phyloP scores from a whole-genome alignment of 306 rosid genomes.

The Cicer bijugum region DNA sequence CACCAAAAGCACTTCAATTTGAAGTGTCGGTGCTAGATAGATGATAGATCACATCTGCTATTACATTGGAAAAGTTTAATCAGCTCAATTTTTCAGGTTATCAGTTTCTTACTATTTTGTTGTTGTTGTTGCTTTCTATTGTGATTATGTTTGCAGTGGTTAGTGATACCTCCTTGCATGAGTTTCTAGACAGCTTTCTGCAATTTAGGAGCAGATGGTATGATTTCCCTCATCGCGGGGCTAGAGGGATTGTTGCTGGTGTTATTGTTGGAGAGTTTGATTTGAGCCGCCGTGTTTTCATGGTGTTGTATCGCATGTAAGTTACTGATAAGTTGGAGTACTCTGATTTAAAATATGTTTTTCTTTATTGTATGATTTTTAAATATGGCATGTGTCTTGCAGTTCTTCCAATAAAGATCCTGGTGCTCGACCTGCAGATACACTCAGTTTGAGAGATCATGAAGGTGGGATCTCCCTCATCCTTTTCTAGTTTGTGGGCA shows the following conservation, averaged over 20 bases:
- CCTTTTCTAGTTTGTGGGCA: conserved; percentile 38
- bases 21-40: no score
- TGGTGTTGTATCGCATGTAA: conserved; percentile 94
- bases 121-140: neutral
- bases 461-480: conserved; percentile 64
- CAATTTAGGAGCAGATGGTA: conserved; percentile 94
- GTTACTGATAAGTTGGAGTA: conserved; percentile 48
- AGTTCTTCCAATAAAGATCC: conserved; percentile 96
- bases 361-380: conserved; percentile 5
- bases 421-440: conserved; percentile 72
- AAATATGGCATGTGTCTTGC: conserved; percentile 37
- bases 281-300: conserved; percentile 83
- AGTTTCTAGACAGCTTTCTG: conserved; percentile 84
- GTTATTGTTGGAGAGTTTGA: conserved; percentile 89
- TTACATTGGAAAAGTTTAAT: neutral
- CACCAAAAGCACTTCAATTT: no score
- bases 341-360: conserved; percentile 1
- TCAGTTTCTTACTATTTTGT: neutral
- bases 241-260: conserved; percentile 81
- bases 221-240: conserved; percentile 85
- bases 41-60: neutral
- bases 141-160: conserved; percentile 64
- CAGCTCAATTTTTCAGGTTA: neutral
- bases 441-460: conserved; percentile 77
- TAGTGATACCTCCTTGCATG: conserved; percentile 78